Percentiles rank a stretch among this genome's conserved stretches.
These are phyloP conservation scores for Termitomyces sp. DNA, from an alignment of 768 basidiomycete genomes.

Conservation along the genomic window DNA sequence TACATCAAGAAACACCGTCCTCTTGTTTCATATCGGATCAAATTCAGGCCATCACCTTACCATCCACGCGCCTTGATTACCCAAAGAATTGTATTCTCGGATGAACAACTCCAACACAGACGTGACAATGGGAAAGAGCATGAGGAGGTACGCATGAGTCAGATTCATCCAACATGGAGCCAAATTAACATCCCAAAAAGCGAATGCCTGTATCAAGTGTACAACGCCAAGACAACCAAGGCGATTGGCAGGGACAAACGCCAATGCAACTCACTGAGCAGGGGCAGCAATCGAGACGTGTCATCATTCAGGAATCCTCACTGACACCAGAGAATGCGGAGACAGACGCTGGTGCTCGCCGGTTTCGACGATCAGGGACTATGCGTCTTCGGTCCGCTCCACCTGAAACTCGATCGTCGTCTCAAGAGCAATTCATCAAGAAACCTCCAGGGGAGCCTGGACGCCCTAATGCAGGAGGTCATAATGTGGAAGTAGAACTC, in stretches of 20 bases:
- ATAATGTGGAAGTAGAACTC: neutral
- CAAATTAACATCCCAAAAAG: neutral
- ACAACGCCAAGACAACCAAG: neutral
- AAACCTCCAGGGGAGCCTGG: neutral
- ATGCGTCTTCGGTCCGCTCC: neutral
- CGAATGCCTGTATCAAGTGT: neutral
- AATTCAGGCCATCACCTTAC: neutral
- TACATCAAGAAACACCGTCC: neutral
- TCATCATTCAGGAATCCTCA: neutral
- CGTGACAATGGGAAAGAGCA: neutral
- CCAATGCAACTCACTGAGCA: too few relatives aligned
- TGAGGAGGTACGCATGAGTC: too few relatives aligned
- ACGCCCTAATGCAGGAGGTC: neutral
- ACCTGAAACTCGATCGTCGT: neutral
- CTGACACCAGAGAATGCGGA: neutral
- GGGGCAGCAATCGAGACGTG: too few relatives aligned
- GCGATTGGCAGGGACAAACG: neutral
- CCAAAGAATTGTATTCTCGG: neutral
- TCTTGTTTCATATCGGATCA: neutral
- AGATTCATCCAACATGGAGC: too few relatives aligned
- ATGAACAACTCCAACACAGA: neutral
- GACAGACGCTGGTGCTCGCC: neutral
- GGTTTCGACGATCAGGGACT: neutral
- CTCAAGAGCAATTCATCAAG: too few relatives aligned
- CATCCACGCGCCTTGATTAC: neutral